Evolutionary conservation across 2,329 filamentous ascomycete species (phyloP).

Genomic region (Penicillium verrucosum): DNA sequence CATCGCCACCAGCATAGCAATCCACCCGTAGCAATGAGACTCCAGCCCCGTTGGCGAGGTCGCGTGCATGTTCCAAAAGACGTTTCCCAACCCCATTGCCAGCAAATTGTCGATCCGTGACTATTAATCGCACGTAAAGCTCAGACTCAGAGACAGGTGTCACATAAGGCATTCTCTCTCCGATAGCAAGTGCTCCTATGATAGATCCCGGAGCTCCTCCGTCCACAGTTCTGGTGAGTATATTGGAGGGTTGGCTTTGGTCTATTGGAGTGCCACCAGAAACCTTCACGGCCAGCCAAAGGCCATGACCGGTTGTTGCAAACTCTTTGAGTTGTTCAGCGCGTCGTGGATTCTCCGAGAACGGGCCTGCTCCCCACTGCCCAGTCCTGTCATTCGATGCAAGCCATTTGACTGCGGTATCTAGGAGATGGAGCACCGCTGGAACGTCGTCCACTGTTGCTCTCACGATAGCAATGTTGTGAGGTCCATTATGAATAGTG

Average conservation of each 20-base stretch:
- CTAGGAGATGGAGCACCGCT: slow-evolving; percentile 13
- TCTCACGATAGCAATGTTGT: not conserved
- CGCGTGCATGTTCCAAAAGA: slow-evolving; percentile 15
- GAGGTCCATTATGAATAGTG: too few relatives aligned
- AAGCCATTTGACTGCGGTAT: slow-evolving; percentile 14
- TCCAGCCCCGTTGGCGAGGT: slow-evolving; percentile 5
- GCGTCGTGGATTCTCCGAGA: slow-evolving; percentile 13
- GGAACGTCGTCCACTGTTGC: slow-evolving; percentile 10
- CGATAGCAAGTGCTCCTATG: slow-evolving; percentile 13
- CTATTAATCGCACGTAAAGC: slow-evolving; percentile 14
- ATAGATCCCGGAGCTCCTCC: slow-evolving; percentile 1
- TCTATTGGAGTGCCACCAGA: too few relatives aligned
- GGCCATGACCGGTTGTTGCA: slow-evolving; percentile 12
- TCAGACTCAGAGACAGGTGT: slow-evolving; percentile 13
- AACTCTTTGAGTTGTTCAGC: slow-evolving; percentile 14
- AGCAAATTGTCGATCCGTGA: slow-evolving; percentile 12
- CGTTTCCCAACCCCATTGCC: slow-evolving; percentile 8
- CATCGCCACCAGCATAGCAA: slow-evolving; percentile 15
- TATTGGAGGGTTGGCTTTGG: too few relatives aligned
- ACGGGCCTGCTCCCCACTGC: slow-evolving; percentile 13
- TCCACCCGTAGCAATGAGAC: slow-evolving; percentile 15
- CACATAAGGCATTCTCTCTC: slow-evolving; percentile 15
- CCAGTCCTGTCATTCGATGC: slow-evolving; percentile 9
- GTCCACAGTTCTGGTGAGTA: not conserved
- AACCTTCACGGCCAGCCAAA: slow-evolving; percentile 7